These are phyloP conservation scores for Candida xyloterini DNA, from an alignment of 805 yeast species.

Conservation along the genomic window DNA sequence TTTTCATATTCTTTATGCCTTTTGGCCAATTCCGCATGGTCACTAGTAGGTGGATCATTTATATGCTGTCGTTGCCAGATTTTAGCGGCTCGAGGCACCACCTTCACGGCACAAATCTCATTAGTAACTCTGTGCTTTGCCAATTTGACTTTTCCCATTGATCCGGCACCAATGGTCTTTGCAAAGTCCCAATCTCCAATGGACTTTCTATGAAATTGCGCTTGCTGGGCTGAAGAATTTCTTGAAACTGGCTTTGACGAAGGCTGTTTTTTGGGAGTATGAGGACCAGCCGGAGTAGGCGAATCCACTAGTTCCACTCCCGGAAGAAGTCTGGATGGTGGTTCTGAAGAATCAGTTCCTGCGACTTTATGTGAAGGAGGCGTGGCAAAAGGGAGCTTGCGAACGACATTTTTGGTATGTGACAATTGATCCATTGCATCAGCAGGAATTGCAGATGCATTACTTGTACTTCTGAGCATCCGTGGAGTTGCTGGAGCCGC, in stretches of 20 bases:
- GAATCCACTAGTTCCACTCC: slow-evolving; percentile 25
- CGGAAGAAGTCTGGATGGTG: slow-evolving; percentile 21
- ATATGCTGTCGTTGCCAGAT: slow-evolving; percentile 70
- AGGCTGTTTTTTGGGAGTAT: slow-evolving; percentile 14
- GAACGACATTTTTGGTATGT: slow-evolving; percentile 22
- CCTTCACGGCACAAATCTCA: slow-evolving; percentile 87
- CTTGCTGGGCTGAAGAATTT: slow-evolving; percentile 17
- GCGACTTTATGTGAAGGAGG: slow-evolving; percentile 18
- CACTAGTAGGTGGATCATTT: slow-evolving; percentile 62
- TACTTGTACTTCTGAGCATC: slow-evolving; percentile 58
- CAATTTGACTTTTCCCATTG: slow-evolving; percentile 97
- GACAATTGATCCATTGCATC: slow-evolving; percentile 22
- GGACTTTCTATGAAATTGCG: slow-evolving; percentile 74
- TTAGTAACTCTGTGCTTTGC: slow-evolving; percentile 81
- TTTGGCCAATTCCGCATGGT: slow-evolving; percentile 53
- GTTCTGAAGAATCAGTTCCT: slow-evolving; percentile 9
- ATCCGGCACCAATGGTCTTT: slow-evolving; percentile 96
- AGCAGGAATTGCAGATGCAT: slow-evolving; percentile 25
- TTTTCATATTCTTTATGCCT: slow-evolving; percentile 71
- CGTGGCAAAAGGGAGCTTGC: slow-evolving; percentile 16
- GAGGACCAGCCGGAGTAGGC: slow-evolving; percentile 13
- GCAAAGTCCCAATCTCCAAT: slow-evolving; percentile 97
- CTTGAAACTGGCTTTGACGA: slow-evolving; percentile 22
- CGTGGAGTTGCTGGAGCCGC: slow-evolving; percentile 66
- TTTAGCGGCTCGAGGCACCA: slow-evolving; percentile 85